A percentile compares a stretch with the other conserved stretches of the same genome.
These are phyloP conservation scores for Dothideomycetes sp. DNA, from an alignment of 2,329 filamentous ascomycete species.

Conservation along the genomic window DNA sequence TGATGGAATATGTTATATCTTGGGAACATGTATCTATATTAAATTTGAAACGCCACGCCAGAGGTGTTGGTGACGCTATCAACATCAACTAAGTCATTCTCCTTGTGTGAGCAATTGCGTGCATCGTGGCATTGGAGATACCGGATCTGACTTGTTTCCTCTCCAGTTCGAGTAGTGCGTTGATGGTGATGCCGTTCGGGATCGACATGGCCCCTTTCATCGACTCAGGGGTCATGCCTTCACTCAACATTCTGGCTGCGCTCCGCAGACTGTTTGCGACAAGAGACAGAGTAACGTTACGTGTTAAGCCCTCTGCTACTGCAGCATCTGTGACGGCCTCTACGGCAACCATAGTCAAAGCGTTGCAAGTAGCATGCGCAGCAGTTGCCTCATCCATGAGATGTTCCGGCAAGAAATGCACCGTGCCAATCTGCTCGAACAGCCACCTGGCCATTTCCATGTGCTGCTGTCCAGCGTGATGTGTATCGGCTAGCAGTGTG, in stretches of 20 bases:
- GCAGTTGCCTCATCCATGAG: conserved; percentile 22
- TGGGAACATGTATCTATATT: too few species aligned
- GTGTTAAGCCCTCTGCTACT: conserved; percentile 20
- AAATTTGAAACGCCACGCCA: too few species aligned
- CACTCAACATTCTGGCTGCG: conserved; percentile 17
- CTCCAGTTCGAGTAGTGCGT: conserved; percentile 19
- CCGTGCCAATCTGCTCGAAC: conserved; percentile 16
- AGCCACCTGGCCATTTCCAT: conserved; percentile 7
- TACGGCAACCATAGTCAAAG: conserved; percentile 19
- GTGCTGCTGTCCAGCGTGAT: not conserved
- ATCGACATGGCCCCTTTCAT: conserved; percentile 22
- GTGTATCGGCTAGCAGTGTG: conserved; percentile 18
- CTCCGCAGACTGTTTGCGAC: conserved; percentile 18
- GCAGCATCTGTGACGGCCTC: conserved; percentile 21
- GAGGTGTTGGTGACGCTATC: too few species aligned
- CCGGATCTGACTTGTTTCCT: conserved; percentile 13
- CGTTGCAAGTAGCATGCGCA: conserved; percentile 20
- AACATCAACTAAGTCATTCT: conserved; percentile 16
- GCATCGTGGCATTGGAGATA: conserved; percentile 14
- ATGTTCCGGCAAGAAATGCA: conserved; percentile 17
- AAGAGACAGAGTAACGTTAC: conserved; percentile 17
- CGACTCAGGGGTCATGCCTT: conserved; percentile 20
- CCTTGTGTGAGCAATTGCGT: conserved; percentile 16
- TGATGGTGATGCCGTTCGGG: conserved; percentile 20
- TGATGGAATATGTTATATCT: too few species aligned